Conservation (phyloP, 495 filamentous ascomycete genomes). For the Lasiosphaeria miniovina region DNA sequence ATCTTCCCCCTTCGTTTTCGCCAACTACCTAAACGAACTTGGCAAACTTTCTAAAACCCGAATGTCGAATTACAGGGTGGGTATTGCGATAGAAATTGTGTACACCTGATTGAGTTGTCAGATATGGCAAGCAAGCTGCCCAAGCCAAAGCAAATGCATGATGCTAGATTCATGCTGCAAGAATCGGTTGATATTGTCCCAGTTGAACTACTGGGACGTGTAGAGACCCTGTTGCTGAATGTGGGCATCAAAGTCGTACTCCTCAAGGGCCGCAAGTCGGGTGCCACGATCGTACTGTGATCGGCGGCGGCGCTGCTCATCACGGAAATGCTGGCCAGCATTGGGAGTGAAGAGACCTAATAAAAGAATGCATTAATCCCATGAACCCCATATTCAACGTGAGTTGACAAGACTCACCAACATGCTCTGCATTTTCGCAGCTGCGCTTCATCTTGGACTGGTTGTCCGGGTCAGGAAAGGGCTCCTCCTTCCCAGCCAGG, state of each 20-base stretch:
- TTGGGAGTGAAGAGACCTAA: conserved; percentile 70
- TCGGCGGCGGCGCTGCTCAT: conserved; percentile 71
- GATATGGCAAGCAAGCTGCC: conserved; percentile 22
- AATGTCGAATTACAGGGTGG: conserved; percentile 21
- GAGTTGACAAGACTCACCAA: conserved; percentile 54
- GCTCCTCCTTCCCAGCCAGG: conserved; percentile 57
- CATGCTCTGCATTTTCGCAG: conserved; percentile 80
- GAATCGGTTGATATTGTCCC: conserved; percentile 2
- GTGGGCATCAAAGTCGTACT: conserved; percentile 48
- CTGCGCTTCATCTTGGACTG: conserved; percentile 79
- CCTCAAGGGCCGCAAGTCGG: conserved; percentile 57
- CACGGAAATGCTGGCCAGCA: conserved; percentile 67
- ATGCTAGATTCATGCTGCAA: conserved; percentile 8
- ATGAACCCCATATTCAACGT: not conserved
- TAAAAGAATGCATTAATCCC: conserved; percentile 12
- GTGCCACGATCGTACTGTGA: conserved; percentile 77
- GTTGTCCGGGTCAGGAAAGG: conserved; percentile 76
- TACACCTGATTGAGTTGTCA: conserved; percentile 22
- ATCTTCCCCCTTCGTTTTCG: conserved; percentile 2
- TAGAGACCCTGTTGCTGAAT: conserved; percentile 33
- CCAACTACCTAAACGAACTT: conserved; percentile 18
- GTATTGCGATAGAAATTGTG: conserved; percentile 25
- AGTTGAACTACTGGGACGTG: not conserved
- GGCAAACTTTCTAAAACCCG: conserved; percentile 13
- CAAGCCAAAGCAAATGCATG: conserved; percentile 10